phyloP scores from a whole-genome alignment of 148 eudicot species.

The Cornus controversa region DNA sequence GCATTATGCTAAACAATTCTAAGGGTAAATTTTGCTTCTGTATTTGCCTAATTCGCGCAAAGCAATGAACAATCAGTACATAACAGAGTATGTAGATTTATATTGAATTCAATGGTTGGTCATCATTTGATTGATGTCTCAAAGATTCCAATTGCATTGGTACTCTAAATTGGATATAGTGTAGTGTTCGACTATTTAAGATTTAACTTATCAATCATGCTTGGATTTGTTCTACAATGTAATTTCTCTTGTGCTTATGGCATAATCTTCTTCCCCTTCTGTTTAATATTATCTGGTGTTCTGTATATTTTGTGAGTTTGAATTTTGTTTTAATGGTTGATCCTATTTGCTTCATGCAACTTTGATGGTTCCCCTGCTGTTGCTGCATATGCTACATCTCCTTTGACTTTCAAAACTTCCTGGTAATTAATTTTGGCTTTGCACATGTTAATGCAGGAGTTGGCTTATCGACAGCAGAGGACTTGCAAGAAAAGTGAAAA shows the following conservation, averaged over 20 bases:
- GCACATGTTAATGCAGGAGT: conserved; percentile 40
- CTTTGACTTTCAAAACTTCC: neutral
- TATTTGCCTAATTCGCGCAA: neutral
- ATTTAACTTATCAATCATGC: neutral
- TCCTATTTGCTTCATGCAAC: neutral
- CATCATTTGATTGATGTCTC: neutral
- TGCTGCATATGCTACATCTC: neutral
- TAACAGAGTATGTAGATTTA: neutral
- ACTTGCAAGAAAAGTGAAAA: conserved; percentile 70
- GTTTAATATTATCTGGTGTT: neutral
- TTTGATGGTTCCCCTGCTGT: neutral
- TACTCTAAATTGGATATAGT: neutral
- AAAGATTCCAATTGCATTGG: neutral
- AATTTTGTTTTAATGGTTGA: neutral
- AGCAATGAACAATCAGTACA: neutral
- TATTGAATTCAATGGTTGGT: neutral
- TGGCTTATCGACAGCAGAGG: conserved; percentile 78
- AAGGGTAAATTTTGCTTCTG: neutral
- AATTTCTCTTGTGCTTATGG: neutral
- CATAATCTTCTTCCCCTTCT: neutral
- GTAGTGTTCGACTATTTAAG: neutral
- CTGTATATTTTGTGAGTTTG: neutral
- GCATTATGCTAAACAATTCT: neutral
- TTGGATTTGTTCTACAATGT: neutral
- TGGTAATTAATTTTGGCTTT: neutral